These are phyloP conservation scores for Trichocladium uniseriatum DNA, from an alignment of 495 filamentous ascomycete genomes.

Conservation along the genomic window DNA sequence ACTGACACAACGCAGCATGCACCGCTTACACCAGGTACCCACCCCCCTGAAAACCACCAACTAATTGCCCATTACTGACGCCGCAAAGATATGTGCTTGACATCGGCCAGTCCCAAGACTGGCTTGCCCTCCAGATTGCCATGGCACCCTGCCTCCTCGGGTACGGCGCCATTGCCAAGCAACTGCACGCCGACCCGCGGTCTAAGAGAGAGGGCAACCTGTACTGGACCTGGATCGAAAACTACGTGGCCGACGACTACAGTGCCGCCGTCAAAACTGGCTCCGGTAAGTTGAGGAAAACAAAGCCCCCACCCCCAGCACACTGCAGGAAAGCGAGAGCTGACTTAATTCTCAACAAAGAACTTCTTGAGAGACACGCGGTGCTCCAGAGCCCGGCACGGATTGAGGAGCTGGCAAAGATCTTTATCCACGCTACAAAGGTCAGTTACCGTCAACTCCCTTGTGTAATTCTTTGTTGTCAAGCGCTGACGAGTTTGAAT, in stretches of 20 bases:
- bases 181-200: constrained; percentile 48
- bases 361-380: constrained; percentile 61
- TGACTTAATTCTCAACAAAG: no score
- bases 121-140: constrained; percentile 71
- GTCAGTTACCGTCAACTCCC: constrained; percentile 36
- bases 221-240: constrained; percentile 89
- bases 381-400: constrained; percentile 57
- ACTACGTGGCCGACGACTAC: constrained; percentile 75
- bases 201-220: constrained; percentile 56
- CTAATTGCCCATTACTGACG: neutral
- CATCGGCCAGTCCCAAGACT: constrained; percentile 77
- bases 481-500: constrained; percentile 14
- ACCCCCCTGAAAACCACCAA: neutral
- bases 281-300: constrained; percentile 49
- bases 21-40: constrained; percentile 56
- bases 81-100: constrained; percentile 68
- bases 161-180: constrained; percentile 66
- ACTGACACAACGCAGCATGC: constrained; percentile 42
- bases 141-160: constrained; percentile 80
- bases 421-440: constrained; percentile 79
- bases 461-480: neutral
- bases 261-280: constrained; percentile 56
- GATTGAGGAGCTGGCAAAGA: constrained; percentile 69
- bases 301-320: no score
- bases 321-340: no score